Evolutionary conservation across 768 basidiomycete genomes (phyloP), one percentile per base, ranked within the genome.

Genomic region (Lentinula guzmanii): DNA sequence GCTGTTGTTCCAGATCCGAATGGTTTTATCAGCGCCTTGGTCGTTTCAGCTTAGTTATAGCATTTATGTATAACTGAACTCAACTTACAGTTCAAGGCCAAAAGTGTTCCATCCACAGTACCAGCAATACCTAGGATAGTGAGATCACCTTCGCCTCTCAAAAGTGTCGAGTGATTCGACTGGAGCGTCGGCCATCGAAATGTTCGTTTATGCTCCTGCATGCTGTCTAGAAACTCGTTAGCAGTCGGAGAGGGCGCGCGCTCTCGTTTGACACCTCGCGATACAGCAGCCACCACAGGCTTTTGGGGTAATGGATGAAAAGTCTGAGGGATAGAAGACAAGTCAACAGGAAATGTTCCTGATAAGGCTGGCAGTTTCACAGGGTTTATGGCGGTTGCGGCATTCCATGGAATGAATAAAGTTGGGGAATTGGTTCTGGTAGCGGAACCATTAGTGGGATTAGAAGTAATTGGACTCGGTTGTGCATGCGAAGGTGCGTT

Each of bases 1-100:
- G 35, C 67, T 58, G 63, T 77, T 86, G 64, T 78, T 79, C 85
- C 85, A 87, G 68, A 90, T 81, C 50, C 88, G 85, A 52, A 89
- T 74, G 21, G 85, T 82, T 35, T 74, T 76, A 71, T 90, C 86
- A 43, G 75, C 70, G 66, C 84, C 86, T 86, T 33, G 35, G 15
- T 15, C 31, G 16, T 5, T 53, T 45, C 35, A 18, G 15, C 28
- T 9, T 1, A 57, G 8, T 28, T 9, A 58, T 37, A 6, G n/a
- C 21, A 15, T 13, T 53, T 34, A 13, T 21, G 34, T 35, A 31
- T 4, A 42, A 39, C 52, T 28, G 4, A 10, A 3, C 1, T 41
- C n/a, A 3, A 77, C 85, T 69, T 65, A 83, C 87, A 88, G 64
- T 74, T 76, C 58, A 87, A 69, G 5, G 86, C 87, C 65, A 89